phyloP scores from a whole-genome alignment of 306 rosid genomes.

The Fragaria vesca region DNA sequence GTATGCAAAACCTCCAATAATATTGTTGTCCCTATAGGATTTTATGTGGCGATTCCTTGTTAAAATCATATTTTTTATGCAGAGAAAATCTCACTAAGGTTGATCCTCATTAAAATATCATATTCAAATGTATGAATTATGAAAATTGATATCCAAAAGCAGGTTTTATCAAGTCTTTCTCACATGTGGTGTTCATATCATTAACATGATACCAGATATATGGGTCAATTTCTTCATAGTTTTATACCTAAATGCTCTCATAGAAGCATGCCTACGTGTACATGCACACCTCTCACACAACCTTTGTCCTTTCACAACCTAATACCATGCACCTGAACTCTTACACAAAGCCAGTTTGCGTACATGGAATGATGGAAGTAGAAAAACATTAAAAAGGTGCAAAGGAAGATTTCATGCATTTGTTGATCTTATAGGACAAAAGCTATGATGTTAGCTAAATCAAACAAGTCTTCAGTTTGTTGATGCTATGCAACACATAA shows the following conservation, averaged over 20 bases:
- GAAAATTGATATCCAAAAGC: background rate
- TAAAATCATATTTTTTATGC: background rate
- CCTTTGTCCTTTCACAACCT: background rate
- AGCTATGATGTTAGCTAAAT: background rate
- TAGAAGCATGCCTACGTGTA: background rate
- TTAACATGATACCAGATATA: background rate
- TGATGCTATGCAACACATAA: background rate
- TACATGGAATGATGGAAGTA: background rate
- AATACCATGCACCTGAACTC: background rate
- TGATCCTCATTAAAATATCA: background rate
- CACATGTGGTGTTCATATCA: background rate
- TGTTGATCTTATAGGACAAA: background rate
- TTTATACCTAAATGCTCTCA: background rate
- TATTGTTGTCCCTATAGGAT: background rate
- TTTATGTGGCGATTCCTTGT: background rate
- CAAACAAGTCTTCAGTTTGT: background rate
- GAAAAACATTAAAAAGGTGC: background rate
- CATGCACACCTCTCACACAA: background rate
- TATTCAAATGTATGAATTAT: background rate
- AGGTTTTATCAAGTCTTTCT: background rate
- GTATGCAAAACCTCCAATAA: background rate
- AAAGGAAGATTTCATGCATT: slow-evolving; percentile 3
- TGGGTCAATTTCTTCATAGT: background rate
- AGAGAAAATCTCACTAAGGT: background rate
- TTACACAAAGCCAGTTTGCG: background rate